These are phyloP conservation scores for Jaltomata sinuosa DNA, from an alignment of 257 asterid species.

Conservation along the genomic window DNA sequence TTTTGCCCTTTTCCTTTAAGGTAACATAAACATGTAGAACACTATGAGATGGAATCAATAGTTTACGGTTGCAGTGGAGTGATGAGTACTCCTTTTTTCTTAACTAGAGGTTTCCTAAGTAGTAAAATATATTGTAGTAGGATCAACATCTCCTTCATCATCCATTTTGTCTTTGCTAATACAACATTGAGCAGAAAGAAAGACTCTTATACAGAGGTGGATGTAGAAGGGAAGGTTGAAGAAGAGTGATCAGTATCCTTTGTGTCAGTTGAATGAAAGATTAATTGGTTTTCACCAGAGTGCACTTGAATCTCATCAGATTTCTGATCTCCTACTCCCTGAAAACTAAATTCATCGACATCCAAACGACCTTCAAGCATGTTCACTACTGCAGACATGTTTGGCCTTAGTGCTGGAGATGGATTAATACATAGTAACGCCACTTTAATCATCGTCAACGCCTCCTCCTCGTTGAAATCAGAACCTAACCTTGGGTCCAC, in stretches of 20 bases:
- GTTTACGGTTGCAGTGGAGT: too few species aligned
- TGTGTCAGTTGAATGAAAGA: neutral
- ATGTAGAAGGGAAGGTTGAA: neutral
- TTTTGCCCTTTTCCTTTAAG: too few species aligned
- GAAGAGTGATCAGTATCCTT: neutral
- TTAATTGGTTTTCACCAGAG: conserved; percentile 5
- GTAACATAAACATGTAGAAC: too few species aligned
- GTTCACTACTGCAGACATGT: conserved; percentile 44
- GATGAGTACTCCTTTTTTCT: too few species aligned
- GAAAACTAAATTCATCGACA: conserved; percentile 28
- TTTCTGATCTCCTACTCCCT: conserved; percentile 26
- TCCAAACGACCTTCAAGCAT: conserved; percentile 39
- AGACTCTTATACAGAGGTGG: neutral
- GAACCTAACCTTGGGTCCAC: conserved; percentile 42
- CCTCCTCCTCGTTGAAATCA: conserved; percentile 22
- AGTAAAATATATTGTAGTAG: too few species aligned
- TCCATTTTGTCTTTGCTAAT: neutral
- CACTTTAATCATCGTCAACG: conserved; percentile 32
- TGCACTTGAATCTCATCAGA: conserved; percentile 18
- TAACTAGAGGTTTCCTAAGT: too few species aligned
- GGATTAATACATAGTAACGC: conserved; percentile 54
- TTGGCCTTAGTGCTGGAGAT: conserved; percentile 52
- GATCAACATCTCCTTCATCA: neutral
- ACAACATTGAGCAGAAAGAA: neutral
- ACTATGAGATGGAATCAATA: too few species aligned